These are phyloP conservation scores for Dioszegia aurantiaca DNA, from an alignment of 768 basidiomycete genomes.

Conservation along the genomic window DNA sequence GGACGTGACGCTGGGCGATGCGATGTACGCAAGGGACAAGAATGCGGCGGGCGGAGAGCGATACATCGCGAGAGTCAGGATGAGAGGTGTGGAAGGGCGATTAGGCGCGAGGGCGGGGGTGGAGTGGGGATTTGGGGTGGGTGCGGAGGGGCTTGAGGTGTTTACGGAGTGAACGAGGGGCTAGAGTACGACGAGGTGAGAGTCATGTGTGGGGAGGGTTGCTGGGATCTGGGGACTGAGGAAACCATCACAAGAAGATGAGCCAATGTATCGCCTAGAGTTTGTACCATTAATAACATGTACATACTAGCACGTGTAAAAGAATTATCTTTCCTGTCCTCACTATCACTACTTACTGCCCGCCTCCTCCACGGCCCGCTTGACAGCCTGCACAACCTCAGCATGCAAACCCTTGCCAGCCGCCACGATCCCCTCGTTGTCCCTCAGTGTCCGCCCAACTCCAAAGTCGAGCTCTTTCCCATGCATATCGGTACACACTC, in stretches of 20 bases:
- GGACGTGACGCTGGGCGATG: conserved; percentile 29
- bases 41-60: background rate
- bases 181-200: too few relatives aligned
- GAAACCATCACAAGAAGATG: too few relatives aligned
- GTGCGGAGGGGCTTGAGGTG: conserved; percentile 28
- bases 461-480: conserved; percentile 80
- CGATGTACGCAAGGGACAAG: conserved; percentile 11
- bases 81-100: conserved; percentile 15
- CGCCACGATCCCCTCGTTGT: conserved; percentile 84
- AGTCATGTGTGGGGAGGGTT: too few relatives aligned
- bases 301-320: too few relatives aligned
- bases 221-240: too few relatives aligned
- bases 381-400: conserved; percentile 70
- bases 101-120: conserved; percentile 21
- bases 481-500: conserved; percentile 77
- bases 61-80: conserved; percentile 25
- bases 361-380: conserved; percentile 56
- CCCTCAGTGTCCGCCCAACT: conserved; percentile 75
- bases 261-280: too few relatives aligned
- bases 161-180: conserved; percentile 9
- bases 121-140: conserved; percentile 27
- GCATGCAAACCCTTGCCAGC: conserved; percentile 69
- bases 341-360: conserved; percentile 35
- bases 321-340: too few relatives aligned
- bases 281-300: too few relatives aligned